Percentiles rank a stretch among this genome's conserved stretches.
phyloP scores from a whole-genome alignment of 23 red algal species.

The Gracilaria domingensis region DNA sequence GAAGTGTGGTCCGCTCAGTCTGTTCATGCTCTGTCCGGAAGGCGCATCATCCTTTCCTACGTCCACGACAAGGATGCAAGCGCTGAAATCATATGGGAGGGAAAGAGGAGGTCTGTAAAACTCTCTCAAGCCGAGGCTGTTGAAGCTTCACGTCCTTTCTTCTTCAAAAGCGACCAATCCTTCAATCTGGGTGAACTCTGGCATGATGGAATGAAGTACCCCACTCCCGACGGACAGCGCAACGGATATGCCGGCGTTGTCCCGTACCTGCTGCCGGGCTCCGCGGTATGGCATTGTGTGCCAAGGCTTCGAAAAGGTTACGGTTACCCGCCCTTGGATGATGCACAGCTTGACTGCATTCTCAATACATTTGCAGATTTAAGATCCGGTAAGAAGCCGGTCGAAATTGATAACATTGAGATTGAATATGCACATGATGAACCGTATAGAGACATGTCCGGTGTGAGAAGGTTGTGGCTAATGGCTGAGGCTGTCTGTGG shows the following conservation, averaged over 20 bases:
- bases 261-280: conserved; percentile 27
- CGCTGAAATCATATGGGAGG: background rate
- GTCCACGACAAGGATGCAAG: background rate
- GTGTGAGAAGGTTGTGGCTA: conserved; percentile 7
- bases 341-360: background rate
- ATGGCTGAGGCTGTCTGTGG: conserved; percentile 30
- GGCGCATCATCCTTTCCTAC: conserved; percentile 26
- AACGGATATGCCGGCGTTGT: conserved; percentile 17
- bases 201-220: conserved; percentile 42
- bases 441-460: conserved; percentile 19
- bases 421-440: conserved; percentile 10
- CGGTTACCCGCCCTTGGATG: conserved; percentile 9
- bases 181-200: background rate
- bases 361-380: background rate
- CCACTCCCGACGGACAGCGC: conserved; percentile 26
- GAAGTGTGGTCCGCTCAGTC: conserved; percentile 18
- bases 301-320: conserved; percentile 2
- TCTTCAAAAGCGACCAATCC: background rate
- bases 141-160: background rate
- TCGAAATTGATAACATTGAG: background rate
- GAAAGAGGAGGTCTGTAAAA: conserved; percentile 5
- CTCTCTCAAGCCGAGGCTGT: background rate
- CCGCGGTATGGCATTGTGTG: conserved; percentile 17
- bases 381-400: background rate
- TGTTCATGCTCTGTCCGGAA: background rate